Evolutionary conservation across 192 early-diverging fungal species (phyloP).

Genomic region (Backusella morwellensis): DNA sequence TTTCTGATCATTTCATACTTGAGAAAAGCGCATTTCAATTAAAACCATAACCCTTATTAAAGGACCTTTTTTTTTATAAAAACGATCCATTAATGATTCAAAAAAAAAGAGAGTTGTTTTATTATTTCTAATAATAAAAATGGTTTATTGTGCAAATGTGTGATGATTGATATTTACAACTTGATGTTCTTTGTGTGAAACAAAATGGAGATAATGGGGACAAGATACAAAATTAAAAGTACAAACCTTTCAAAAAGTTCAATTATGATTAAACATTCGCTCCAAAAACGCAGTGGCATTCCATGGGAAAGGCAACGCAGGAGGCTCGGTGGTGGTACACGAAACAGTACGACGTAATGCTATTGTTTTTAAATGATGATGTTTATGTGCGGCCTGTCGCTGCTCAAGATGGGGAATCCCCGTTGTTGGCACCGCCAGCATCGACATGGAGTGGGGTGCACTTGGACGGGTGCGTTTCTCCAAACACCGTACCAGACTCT

Average conservation of each 20-base stretch:
- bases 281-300: slow-evolving; percentile 17
- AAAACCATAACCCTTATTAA: neutral
- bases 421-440: neutral
- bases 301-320: neutral
- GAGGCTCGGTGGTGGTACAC: neutral
- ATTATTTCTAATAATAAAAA: neutral
- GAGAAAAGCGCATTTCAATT: neutral
- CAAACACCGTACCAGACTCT: slow-evolving; percentile 34
- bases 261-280: slow-evolving; percentile 7
- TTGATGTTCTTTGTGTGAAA: neutral
- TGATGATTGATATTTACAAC: neutral
- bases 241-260: neutral
- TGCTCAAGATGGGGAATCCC: slow-evolving; percentile 7
- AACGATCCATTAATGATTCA: neutral
- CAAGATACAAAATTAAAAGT: neutral
- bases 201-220: neutral
- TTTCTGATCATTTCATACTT: too few relatives aligned
- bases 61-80: too few relatives aligned
- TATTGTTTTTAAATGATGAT: neutral
- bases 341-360: neutral
- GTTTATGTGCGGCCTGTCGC: neutral
- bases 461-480: neutral
- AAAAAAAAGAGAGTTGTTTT: neutral
- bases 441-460: neutral
- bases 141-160: neutral